Conservation (phyloP, 2,329 filamentous ascomycete species). For the Nemania serpens region DNA sequence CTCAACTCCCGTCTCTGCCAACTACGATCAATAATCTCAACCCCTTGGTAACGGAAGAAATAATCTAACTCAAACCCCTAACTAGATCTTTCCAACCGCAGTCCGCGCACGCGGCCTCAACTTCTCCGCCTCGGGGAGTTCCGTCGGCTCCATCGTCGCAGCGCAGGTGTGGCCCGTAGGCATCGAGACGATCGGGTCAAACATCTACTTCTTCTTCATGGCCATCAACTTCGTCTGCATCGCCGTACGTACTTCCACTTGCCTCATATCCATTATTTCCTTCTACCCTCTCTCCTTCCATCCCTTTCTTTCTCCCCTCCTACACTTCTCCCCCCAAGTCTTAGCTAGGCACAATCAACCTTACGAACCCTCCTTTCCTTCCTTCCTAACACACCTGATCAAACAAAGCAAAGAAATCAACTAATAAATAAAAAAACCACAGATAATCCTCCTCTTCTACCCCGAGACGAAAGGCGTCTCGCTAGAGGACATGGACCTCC, state of each 20-base stretch:
- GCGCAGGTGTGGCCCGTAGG: conserved; percentile 62
- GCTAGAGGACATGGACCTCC: conserved; percentile 38
- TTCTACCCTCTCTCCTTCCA: neutral
- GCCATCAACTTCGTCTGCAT: conserved; percentile 54
- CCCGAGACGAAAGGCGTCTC: conserved; percentile 38
- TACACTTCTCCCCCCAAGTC: neutral
- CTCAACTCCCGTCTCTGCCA: neutral
- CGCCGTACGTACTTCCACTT: conserved; percentile 41
- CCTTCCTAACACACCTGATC: too few species aligned
- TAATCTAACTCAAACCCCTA: too few species aligned
- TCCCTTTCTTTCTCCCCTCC: neutral
- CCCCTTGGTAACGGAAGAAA: too few species aligned
- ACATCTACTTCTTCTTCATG: conserved; percentile 64
- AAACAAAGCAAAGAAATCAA: too few species aligned
- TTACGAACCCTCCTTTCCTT: too few species aligned
- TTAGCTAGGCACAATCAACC: neutral
- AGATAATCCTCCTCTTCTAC: conserved; percentile 40
- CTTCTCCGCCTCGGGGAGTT: conserved; percentile 57
- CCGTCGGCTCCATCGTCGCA: conserved; percentile 60
- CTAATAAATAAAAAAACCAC: neutral
- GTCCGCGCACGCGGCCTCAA: conserved; percentile 62
- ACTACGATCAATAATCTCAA: too few species aligned
- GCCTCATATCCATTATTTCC: neutral
- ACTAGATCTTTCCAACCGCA: conserved; percentile 60
- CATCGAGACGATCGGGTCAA: conserved; percentile 53